These are phyloP conservation scores for Nemania serpens DNA, from an alignment of 2,329 filamentous ascomycete species.

Conservation along the genomic window DNA sequence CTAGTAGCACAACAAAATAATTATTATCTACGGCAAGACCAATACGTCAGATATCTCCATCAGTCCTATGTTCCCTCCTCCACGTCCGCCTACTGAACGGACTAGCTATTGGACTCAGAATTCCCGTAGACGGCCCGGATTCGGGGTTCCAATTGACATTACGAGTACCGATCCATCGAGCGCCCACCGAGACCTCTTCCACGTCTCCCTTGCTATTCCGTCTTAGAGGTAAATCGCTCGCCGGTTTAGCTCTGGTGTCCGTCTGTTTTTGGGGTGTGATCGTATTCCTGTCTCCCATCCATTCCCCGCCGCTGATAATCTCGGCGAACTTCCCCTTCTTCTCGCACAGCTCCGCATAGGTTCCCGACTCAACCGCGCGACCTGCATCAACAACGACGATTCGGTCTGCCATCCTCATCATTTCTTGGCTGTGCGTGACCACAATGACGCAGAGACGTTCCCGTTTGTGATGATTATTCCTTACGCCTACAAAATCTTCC, in stretches of 20 bases:
- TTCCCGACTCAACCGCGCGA: slow-evolving; percentile 68
- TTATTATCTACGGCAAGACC: not conserved
- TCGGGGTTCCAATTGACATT: slow-evolving; percentile 31
- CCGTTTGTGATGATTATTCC: not conserved
- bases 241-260: not conserved
- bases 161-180: slow-evolving; percentile 31
- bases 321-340: slow-evolving; percentile 52
- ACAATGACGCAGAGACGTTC: slow-evolving; percentile 70
- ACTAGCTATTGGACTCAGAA: slow-evolving; percentile 36
- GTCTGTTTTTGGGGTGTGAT: not conserved
- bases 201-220: not conserved
- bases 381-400: slow-evolving; percentile 74
- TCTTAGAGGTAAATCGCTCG: slow-evolving; percentile 31
- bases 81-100: slow-evolving; percentile 32
- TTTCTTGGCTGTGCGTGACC: slow-evolving; percentile 80
- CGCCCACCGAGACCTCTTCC: slow-evolving; percentile 15
- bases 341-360: slow-evolving; percentile 63
- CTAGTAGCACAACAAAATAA: not conserved
- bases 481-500: not conserved
- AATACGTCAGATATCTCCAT: slow-evolving; percentile 17
- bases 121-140: slow-evolving; percentile 33
- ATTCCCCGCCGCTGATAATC: slow-evolving; percentile 40
- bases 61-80: slow-evolving; percentile 31
- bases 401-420: slow-evolving; percentile 81
- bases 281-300: slow-evolving; percentile 24